phyloP scores from a whole-genome alignment of 768 basidiomycete species.

The Psilocybe tampanensis region DNA sequence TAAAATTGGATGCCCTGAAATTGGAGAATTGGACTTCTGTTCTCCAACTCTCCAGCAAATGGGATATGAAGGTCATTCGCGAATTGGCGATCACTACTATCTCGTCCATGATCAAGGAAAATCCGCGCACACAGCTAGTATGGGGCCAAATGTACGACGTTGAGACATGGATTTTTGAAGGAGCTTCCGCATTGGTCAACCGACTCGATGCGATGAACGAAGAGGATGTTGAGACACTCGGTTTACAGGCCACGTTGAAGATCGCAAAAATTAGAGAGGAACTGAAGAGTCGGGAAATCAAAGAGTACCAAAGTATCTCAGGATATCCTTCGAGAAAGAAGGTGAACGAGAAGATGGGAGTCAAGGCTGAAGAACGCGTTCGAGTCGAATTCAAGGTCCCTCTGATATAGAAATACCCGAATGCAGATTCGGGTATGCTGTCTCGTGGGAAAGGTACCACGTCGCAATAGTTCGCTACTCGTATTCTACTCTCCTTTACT shows the following conservation, averaged over 20 bases:
- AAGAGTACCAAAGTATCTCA: background rate
- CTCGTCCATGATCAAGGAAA: conserved; percentile 10
- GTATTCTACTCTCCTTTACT: no score
- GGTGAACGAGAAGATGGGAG: background rate
- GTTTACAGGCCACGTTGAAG: conserved; percentile 20
- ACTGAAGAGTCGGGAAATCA: background rate
- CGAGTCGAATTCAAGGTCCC: background rate
- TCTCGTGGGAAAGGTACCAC: no score
- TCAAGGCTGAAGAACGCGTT: background rate
- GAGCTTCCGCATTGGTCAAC: conserved; percentile 20
- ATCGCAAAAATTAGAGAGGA: conserved; percentile 23
- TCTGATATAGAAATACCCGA: no score
- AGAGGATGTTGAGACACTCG: conserved; percentile 24
- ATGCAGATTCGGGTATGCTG: no score
- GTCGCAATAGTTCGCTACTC: no score
- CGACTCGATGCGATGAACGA: conserved; percentile 24
- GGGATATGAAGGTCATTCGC: conserved; percentile 32
- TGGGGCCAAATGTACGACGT: conserved; percentile 29
- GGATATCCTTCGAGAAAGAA: background rate
- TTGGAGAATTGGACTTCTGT: conserved; percentile 33
- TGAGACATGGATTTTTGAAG: conserved; percentile 28
- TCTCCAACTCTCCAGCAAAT: conserved; percentile 34
- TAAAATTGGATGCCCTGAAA: conserved; percentile 5
- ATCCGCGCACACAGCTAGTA: conserved; percentile 24
- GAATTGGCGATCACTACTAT: conserved; percentile 28